A percentile compares a stretch with the other conserved stretches of the same genome.
phyloP scores from a whole-genome alignment of 345 rosid species.

The Populus tremula region DNA sequence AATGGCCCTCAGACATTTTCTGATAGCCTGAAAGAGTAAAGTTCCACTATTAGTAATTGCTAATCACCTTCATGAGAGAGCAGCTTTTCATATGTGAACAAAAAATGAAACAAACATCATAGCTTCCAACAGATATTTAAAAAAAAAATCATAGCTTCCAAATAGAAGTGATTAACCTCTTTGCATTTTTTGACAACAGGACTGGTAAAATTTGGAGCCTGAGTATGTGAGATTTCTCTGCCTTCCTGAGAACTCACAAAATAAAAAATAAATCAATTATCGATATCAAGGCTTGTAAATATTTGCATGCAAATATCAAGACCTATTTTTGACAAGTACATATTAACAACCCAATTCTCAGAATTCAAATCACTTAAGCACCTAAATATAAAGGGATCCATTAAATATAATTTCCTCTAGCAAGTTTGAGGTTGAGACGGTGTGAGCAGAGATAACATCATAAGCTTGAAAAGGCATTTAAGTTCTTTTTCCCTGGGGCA shows the following conservation, averaged over 20 bases:
- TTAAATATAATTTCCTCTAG: neutral
- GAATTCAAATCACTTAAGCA: neutral
- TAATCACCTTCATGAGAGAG: neutral
- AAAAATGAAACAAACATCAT: neutral
- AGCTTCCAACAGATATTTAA: neutral
- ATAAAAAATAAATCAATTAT: slow-evolving; percentile 9
- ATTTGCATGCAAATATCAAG: neutral
- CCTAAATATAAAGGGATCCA: neutral
- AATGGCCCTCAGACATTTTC: slow-evolving; percentile 84
- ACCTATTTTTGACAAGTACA: neutral
- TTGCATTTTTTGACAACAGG: slow-evolving; percentile 71
- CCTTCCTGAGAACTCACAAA: slow-evolving; percentile 59
- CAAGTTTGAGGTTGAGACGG: neutral
- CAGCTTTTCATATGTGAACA: neutral
- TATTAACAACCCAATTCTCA: neutral
- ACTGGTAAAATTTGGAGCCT: slow-evolving; percentile 55
- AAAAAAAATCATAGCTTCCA: neutral
- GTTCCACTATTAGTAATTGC: neutral
- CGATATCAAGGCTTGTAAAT: slow-evolving; percentile 9
- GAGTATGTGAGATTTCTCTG: slow-evolving; percentile 65
- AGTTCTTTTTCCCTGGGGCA: neutral
- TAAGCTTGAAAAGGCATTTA: neutral
- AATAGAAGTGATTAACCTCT: slow-evolving; percentile 59
- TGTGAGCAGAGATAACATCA: neutral
- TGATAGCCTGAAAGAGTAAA: slow-evolving; percentile 54